Evolutionary conservation across 2,329 filamentous ascomycete genomes (phyloP).

Genomic region (Zymoseptoria pseudotritici): DNA sequence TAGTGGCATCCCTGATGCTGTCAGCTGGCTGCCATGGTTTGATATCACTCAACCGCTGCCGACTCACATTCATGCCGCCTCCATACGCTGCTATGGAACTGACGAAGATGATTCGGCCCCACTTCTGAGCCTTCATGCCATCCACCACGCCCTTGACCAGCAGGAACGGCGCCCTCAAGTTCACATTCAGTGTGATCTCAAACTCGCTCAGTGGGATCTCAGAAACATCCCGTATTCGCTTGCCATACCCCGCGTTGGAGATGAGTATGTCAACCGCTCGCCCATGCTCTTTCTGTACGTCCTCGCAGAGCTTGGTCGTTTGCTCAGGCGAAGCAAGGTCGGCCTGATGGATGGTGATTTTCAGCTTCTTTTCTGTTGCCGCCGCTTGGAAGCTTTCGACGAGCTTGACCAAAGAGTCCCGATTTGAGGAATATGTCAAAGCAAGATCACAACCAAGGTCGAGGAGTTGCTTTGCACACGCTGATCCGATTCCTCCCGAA

Average conservation of each 20-base stretch:
- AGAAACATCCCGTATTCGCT: constrained; percentile 44
- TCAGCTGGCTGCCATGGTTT: background rate
- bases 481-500: constrained; percentile 48
- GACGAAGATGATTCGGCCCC: constrained; percentile 59
- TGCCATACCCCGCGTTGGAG: constrained; percentile 60
- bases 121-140: constrained; percentile 51
- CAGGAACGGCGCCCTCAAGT: constrained; percentile 56
- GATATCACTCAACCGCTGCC: background rate
- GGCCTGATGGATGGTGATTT: constrained; percentile 49
- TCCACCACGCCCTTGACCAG: constrained; percentile 54
- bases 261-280: constrained; percentile 56
- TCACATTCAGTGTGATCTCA: constrained; percentile 55
- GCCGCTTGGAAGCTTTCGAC: constrained; percentile 19
- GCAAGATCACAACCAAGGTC: constrained; percentile 47
- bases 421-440: constrained; percentile 50
- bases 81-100: constrained; percentile 57
- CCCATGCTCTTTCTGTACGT: constrained; percentile 47
- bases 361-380: constrained; percentile 27
- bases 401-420: constrained; percentile 40
- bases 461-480: constrained; percentile 49
- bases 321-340: constrained; percentile 50
- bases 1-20: constrained; percentile 18
- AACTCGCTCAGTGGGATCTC: constrained; percentile 59
- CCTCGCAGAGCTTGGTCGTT: constrained; percentile 46
- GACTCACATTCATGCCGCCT: constrained; percentile 57